These are phyloP conservation scores for Diaporthe sp. DNA, from an alignment of 2,329 filamentous ascomycete genomes.

Conservation along the genomic window DNA sequence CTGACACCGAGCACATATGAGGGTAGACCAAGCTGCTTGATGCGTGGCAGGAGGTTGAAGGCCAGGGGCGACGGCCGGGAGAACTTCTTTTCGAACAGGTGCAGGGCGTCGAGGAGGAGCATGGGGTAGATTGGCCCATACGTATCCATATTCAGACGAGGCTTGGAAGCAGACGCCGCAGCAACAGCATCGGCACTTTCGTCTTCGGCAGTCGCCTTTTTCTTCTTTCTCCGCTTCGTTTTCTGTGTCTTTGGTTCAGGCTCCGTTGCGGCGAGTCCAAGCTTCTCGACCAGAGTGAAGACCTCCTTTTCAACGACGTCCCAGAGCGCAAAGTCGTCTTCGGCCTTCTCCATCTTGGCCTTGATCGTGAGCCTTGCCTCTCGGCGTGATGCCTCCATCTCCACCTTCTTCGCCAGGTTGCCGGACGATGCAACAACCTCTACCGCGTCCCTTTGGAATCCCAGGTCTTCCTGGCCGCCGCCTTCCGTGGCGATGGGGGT, in stretches of 20 bases:
- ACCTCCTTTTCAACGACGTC: constrained; percentile 75
- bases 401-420: constrained; percentile 49
- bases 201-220: constrained; percentile 40
- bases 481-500: constrained; percentile 38
- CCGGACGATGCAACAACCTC: constrained; percentile 45
- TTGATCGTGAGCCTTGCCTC: constrained; percentile 68
- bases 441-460: constrained; percentile 44
- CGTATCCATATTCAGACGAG: constrained; percentile 63
- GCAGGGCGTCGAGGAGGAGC: constrained; percentile 70
- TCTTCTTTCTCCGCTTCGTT: constrained; percentile 35
- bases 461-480: background rate
- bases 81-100: constrained; percentile 71
- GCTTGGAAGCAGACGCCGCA: constrained; percentile 35
- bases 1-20: constrained; percentile 81
- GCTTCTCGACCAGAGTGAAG: constrained; percentile 69
- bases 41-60: constrained; percentile 73
- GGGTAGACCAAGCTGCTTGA: constrained; percentile 77
- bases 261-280: constrained; percentile 62
- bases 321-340: constrained; percentile 77
- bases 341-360: constrained; percentile 65
- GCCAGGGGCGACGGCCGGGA: constrained; percentile 69
- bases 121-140: constrained; percentile 76
- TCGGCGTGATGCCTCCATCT: constrained; percentile 57
- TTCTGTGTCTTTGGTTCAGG: background rate
- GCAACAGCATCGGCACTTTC: constrained; percentile 30